Evolutionary conservation across 345 rosid genomes (phyloP).

Genomic region (Sisymbrium irio): DNA sequence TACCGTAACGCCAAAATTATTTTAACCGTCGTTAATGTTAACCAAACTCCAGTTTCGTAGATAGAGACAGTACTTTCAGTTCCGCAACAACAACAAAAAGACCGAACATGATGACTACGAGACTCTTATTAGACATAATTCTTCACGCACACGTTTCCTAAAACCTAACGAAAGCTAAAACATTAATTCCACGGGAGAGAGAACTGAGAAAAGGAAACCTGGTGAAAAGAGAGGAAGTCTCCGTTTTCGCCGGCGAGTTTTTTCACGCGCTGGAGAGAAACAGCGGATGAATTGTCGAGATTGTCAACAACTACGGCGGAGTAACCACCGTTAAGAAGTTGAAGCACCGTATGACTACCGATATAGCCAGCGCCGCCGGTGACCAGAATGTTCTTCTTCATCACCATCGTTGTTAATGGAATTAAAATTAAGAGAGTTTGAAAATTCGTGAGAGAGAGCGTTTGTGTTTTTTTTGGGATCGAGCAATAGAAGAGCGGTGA

Average conservation of each 20-base stretch:
- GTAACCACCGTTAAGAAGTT: constrained; percentile 68
- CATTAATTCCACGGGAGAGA: not conserved
- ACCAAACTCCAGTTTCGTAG: too few relatives aligned
- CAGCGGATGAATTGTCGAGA: constrained; percentile 65
- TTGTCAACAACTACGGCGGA: constrained; percentile 69
- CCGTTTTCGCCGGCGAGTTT: constrained; percentile 62
- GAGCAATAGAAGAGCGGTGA: constrained; percentile 20
- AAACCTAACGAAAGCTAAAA: not conserved
- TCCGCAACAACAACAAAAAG: not conserved
- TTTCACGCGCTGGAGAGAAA: constrained; percentile 56
- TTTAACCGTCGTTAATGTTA: too few relatives aligned
- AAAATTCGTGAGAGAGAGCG: not conserved
- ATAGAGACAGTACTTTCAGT: not conserved
- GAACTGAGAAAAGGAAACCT: constrained; percentile 39
- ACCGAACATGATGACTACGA: not conserved
- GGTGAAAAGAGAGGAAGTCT: constrained; percentile 55
- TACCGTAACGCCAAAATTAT: too few relatives aligned
- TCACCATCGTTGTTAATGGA: constrained; percentile 33
- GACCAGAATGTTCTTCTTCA: constrained; percentile 53
- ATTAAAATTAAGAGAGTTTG: not conserved
- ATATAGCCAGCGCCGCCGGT: constrained; percentile 98
- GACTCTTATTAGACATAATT: not conserved
- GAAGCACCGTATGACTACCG: constrained; percentile 94
- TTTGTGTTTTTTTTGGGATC: not conserved
- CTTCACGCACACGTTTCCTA: constrained; percentile 25